Conservation (phyloP, 257 asterid genomes). For the Voacanga thouarsii region DNA sequence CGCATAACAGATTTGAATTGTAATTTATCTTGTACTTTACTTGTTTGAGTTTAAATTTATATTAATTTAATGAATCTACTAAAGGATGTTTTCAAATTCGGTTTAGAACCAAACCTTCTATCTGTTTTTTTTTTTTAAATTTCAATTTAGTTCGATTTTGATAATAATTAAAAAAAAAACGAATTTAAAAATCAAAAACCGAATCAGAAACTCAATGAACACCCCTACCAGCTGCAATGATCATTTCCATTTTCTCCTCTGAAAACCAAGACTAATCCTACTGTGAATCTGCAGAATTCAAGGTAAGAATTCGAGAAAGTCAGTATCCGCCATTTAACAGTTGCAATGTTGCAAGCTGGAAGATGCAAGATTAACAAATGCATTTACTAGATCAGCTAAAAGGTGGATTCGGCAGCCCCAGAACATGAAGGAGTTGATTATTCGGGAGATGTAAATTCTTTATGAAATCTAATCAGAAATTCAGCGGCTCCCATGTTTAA, state of each 20-base stretch:
- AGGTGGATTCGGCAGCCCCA: not conserved
- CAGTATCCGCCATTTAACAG: not conserved
- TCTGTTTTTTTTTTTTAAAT: too few species aligned
- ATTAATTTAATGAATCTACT: too few species aligned
- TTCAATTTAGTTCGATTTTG: too few species aligned
- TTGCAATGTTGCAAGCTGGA: not conserved
- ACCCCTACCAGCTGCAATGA: conserved; percentile 88
- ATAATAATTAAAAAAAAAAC: too few species aligned
- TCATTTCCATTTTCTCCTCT: conserved; percentile 70
- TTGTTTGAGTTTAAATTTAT: too few species aligned
- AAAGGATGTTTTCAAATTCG: too few species aligned
- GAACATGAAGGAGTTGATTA: not conserved
- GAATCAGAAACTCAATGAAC: too few species aligned
- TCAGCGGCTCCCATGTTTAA: not conserved
- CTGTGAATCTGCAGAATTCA: conserved; percentile 42
- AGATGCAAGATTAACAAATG: not conserved
- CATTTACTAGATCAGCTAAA: not conserved
- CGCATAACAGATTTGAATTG: too few species aligned
- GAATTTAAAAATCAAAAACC: too few species aligned
- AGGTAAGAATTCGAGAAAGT: not conserved
- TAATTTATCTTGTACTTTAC: too few species aligned
- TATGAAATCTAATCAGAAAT: not conserved
- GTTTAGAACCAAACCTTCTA: too few species aligned
- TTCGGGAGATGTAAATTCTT: not conserved
- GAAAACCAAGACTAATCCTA: conserved; percentile 67